Base-by-base conservation (phyloP, 352 stramenopile genomes). In the Pythium grandisporangium region DNA sequence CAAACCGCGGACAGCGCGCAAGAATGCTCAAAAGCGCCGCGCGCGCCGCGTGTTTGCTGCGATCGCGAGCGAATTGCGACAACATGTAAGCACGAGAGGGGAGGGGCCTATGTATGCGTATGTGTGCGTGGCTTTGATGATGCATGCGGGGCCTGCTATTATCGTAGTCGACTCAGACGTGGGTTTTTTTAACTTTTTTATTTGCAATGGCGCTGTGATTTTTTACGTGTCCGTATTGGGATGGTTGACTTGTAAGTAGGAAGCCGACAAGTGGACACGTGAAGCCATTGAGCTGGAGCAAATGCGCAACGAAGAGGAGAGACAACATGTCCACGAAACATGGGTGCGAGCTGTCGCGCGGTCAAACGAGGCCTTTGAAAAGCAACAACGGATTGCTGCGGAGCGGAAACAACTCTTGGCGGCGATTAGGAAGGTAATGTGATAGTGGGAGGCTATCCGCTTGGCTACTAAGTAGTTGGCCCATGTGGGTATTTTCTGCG, bases 21-120 rank as follows among this genome's bases (percentile, higher is more conserved):
- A 91, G 71, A 93, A 93, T 55, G 27, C 61, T 33, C 66, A 74
- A 27, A 93, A 93, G 67, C 75, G 80, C 34, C 63, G 58, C 32
- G 75, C 76, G 55, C 73, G 77, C 19, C 60, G 77, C 21, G 45
- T 87, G 26, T 77, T 84, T 53, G 74, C 69, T 12, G 48, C 55
- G 8, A 58, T 93, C 23, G 27, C 66, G 23, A 63, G 60, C 1
- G 70, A 86, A 38, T 57, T 91, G 13, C 45, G 39, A 43, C 53
- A 58, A 4, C 58, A 42, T 43, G 70, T 84, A 33, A 20, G 12
- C 23, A n/a, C 16, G 21, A 19, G 25, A 5, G 14, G 48, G 13
- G 22, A 35, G 17, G 7, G 41, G 26, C n/a, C 14, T 21, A 35
- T 30, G 37, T n/a, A n/a, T n/a, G n/a, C n/a, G n/a, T n/a, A n/a